Evolutionary conservation across 345 rosid genomes (phyloP), one percentile per base, ranked within the genome.

Genomic region (Carallia pectinifolia): DNA sequence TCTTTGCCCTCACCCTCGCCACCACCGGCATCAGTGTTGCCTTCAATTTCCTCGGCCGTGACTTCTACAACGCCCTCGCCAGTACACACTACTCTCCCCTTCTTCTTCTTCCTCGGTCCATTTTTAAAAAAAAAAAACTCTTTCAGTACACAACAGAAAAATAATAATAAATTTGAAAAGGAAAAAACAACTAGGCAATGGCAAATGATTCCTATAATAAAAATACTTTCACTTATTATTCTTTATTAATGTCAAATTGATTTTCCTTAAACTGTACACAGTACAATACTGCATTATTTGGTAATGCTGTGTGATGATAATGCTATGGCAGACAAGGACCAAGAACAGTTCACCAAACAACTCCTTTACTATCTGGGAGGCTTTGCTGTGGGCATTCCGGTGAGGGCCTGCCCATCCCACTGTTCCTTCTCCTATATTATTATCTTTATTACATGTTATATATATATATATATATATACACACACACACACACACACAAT

Each of bases 311-410:
- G 6, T 54, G 55, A 15, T 17, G 48, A 8, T 54, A 23, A 17
- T 36, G 23, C 50, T 23, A 38, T 55, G 37, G 54, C 30, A 92
- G 96, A 94, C 76, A 94, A 94, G 83, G 98, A 94, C 78, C 86
- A 89, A 76, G 93, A 91, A 60, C 98, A 94, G 73, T 94, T 94
- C 82, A 82, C 91, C 17, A 91, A 82, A 82, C 97, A 94, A 76
- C 83, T 94, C 56, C 53, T 88, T 23, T 94, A 94, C 78, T 94
- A 94, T 82, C 88, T 94, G 44, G 90, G 90, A 69, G 91, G 40
- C 60, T 94, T 94, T 74, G 96, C 98, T 76, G 90, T 82, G 61
- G 98, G 98, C 65, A 91, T 94, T 70, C 98, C 98, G 85, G 98
- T 94, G 90, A 87, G 23, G 23, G 95, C 80, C 71, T 77, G 70